These are phyloP conservation scores for Suillus fuscotomentosus DNA, from an alignment of 768 basidiomycete species.

Conservation along the genomic window DNA sequence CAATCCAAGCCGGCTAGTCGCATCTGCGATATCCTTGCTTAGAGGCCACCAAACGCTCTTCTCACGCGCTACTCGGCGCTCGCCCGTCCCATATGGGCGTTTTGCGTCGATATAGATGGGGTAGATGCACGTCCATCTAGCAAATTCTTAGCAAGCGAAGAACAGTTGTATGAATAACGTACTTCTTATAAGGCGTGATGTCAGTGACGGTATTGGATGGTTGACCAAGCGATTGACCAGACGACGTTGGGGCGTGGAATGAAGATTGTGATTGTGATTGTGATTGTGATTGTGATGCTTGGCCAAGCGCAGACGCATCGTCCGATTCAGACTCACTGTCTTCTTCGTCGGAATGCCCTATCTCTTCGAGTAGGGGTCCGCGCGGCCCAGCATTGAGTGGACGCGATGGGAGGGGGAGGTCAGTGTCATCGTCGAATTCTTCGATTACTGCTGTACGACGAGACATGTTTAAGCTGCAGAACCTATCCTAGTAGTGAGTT, in stretches of 20 bases:
- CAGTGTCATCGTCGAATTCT: conserved; percentile 94
- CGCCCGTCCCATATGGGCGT: conserved; percentile 78
- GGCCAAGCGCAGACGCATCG: conserved; percentile 43
- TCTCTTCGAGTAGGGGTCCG: conserved; percentile 80
- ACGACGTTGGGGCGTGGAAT: conserved; percentile 17
- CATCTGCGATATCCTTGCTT: conserved; percentile 89
- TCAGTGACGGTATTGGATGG: conserved; percentile 53
- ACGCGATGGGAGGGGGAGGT: conserved; percentile 74
- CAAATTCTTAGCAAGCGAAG: conserved; percentile 9
- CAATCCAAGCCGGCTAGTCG: conserved; percentile 72
- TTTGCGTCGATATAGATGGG: conserved; percentile 98
- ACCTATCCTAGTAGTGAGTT: neutral
- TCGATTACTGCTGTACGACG: conserved; percentile 66
- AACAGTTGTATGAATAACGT: conserved; percentile 25
- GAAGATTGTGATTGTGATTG: conserved; percentile 15
- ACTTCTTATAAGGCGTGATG: conserved; percentile 85
- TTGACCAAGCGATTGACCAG: conserved; percentile 21
- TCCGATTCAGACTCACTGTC: conserved; percentile 26
- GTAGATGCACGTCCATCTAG: conserved; percentile 93
- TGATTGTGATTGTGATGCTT: conserved; percentile 48
- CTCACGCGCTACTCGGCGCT: conserved; percentile 75
- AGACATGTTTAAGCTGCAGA: conserved; percentile 48
- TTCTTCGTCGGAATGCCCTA: conserved; percentile 55
- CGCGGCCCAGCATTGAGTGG: conserved; percentile 62
- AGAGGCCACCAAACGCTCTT: conserved; percentile 94